phyloP scores from a whole-genome alignment of 371 early-diverging fungal species.

The Dentiscutata heterogama region DNA sequence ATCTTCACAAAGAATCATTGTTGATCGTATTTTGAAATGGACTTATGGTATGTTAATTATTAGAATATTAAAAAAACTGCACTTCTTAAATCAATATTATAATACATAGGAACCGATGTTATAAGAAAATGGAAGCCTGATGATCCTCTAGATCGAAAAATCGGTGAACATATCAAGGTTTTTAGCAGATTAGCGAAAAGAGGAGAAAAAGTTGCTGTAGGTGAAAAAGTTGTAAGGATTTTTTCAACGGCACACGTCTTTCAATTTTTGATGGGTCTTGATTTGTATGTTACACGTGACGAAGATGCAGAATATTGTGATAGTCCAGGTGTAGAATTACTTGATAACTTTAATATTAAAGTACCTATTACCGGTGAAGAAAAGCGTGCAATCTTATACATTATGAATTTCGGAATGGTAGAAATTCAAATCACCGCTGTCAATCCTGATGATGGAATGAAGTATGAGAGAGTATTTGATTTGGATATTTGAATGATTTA shows the following conservation, averaged over 20 bases:
- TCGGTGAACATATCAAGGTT: background rate
- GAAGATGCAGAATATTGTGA: conserved; percentile 1
- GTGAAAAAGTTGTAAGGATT: background rate
- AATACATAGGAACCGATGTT: background rate
- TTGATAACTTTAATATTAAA: background rate
- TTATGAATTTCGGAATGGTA: background rate
- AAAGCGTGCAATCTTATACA: background rate
- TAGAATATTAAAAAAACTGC: background rate
- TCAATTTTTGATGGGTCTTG: conserved; percentile 1
- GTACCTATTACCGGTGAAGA: background rate
- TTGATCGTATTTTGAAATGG: conserved; percentile 26
- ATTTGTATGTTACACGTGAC: background rate
- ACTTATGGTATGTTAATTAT: conserved; percentile 20
- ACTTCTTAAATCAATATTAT: background rate
- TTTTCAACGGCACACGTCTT: background rate
- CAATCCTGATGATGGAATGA: background rate
- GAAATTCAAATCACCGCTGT: background rate
- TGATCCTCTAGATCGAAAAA: background rate
- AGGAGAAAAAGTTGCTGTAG: background rate
- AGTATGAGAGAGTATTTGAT: background rate
- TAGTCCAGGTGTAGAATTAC: background rate
- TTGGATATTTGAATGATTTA: background rate
- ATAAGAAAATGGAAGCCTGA: background rate
- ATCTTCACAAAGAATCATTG: background rate
- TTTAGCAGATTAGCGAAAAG: background rate